phyloP scores from a whole-genome alignment of 352 stramenopile species.

The Plasmopara muralis region DNA sequence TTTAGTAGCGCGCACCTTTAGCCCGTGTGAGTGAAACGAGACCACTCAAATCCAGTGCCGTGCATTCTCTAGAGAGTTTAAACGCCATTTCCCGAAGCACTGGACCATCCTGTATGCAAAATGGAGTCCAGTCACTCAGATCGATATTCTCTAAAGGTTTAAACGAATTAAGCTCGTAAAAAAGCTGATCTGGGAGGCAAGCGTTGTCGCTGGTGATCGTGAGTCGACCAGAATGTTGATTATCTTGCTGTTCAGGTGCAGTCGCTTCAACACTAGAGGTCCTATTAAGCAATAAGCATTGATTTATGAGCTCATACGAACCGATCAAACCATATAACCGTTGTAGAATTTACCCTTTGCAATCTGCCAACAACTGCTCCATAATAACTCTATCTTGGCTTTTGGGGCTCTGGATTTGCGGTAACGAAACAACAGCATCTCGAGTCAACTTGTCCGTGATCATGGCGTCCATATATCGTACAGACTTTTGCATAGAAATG shows the following conservation, averaged over 20 bases:
- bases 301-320: slow-evolving; percentile 6
- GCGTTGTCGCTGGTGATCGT: not conserved
- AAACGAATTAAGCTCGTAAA: slow-evolving; percentile 53
- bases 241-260: slow-evolving; percentile 12
- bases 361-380: slow-evolving; percentile 37
- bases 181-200: slow-evolving; percentile 39
- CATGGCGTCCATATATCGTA: slow-evolving; percentile 7
- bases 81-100: slow-evolving; percentile 32
- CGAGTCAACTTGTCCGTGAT: slow-evolving; percentile 18
- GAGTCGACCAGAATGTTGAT: slow-evolving; percentile 37
- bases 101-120: slow-evolving; percentile 23
- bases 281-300: slow-evolving; percentile 11
- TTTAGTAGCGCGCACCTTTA: slow-evolving; percentile 23
- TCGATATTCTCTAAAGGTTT: slow-evolving; percentile 30
- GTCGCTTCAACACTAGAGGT: slow-evolving; percentile 4
- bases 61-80: slow-evolving; percentile 39
- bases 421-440: slow-evolving; percentile 25
- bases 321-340: not conserved
- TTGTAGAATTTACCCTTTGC: slow-evolving; percentile 30
- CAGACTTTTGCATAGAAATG: slow-evolving; percentile 13
- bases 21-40: slow-evolving; percentile 19
- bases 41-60: slow-evolving; percentile 40
- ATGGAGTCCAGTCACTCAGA: slow-evolving; percentile 45
- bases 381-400: slow-evolving; percentile 35
- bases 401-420: slow-evolving; percentile 23